phyloP scores from a whole-genome alignment of 2,329 filamentous ascomycete genomes.

The Talaromyces funiculosus region DNA sequence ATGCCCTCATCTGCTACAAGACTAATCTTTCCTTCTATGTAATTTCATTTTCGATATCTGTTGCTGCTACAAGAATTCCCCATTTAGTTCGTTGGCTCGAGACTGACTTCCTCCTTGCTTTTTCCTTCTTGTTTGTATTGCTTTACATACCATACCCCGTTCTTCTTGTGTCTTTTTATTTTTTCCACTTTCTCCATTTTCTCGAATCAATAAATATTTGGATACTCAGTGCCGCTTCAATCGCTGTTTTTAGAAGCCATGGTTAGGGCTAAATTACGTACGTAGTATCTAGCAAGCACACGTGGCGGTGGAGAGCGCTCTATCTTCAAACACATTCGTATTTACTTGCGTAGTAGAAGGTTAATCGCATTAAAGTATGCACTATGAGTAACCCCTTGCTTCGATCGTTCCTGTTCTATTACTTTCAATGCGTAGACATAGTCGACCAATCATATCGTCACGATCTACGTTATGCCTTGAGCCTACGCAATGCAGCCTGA shows the following conservation, averaged over 20 bases:
- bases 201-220: neutral
- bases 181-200: no score
- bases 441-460: neutral
- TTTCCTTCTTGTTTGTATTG: neutral
- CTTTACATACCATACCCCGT: neutral
- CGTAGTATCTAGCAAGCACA: neutral
- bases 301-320: constrained; percentile 1
- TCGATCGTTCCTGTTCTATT: neutral
- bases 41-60: neutral
- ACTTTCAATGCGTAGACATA: neutral
- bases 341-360: neutral
- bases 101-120: constrained; percentile 15
- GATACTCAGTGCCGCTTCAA: neutral
- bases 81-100: constrained; percentile 1
- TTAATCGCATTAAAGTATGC: neutral
- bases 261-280: neutral
- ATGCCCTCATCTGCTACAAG: neutral
- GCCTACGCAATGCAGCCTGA: neutral
- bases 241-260: no score
- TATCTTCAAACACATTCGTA: no score
- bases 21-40: neutral
- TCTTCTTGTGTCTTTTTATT: neutral
- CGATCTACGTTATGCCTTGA: no score
- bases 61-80: constrained; percentile 6
- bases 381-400: neutral